Base-by-base conservation (phyloP, 768 basidiomycete genomes). In the Tubosaeta sp. region DNA sequence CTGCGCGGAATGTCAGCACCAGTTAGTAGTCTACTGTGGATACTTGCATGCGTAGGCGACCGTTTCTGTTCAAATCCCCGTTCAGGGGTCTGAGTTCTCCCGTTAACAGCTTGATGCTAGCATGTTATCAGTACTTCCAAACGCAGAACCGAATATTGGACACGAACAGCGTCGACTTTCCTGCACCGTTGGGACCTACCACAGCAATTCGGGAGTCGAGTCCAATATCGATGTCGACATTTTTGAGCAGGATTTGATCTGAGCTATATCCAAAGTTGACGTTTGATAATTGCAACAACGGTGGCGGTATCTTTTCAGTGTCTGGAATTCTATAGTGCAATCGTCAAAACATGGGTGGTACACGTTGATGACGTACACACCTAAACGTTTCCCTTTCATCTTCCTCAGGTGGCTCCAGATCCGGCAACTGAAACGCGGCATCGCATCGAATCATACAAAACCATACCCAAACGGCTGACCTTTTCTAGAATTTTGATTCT, bases 221-320 rank as follows among this genome's bases (percentile, higher is more conserved):
- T 1, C 90, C 87, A 52, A 98, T 86, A 60, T 97, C 94, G 60
- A 99, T 84, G 62, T 94, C 90, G 57, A 94, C 76, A 44, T 72
- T 74, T 59, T 83, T 85, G 24, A 99, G 71, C 44, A 98, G 76
- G 32, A 87, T 67, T 60, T 87, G 89, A 10, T 91, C 86, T 1
- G 75, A 72, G 1, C 77, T 76, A 69, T 98, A 99, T 29, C 93
- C 92, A 64, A 98, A 99, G 1, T 82, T 84, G 24, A 90, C 90
- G 59, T 92, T 87, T 54, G 88, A 86, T 64, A 97, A 83, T 65
- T 98, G 96, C 16, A 99, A 75, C 13, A 98, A 70, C 0, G 96
- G 96, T 7, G 96, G 94, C 5, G 96, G 94, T 59, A 98, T 91
- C 73, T 98, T 98, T 63, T 98, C 96, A 7, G 93, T 84, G 52